These are phyloP conservation scores for Brasilioporus rufonigricans DNA, from an alignment of 768 basidiomycete species.

Conservation along the genomic window DNA sequence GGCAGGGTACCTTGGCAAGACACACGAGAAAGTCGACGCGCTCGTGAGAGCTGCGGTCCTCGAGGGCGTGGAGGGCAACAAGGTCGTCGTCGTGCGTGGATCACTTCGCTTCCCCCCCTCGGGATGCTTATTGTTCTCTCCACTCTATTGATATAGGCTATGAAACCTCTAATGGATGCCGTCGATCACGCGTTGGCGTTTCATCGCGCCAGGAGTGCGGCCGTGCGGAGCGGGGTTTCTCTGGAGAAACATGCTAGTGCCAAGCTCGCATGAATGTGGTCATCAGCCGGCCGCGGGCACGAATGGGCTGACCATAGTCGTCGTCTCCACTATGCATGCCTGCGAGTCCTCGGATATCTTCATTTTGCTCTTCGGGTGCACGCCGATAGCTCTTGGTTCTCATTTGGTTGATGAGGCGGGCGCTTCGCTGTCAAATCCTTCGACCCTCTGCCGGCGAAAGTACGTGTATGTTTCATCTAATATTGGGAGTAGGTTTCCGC, in stretches of 20 bases:
- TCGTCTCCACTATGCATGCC: not conserved
- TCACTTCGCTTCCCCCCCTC: not conserved
- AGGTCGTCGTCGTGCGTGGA: constrained; percentile 61
- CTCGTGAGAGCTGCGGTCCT: constrained; percentile 62
- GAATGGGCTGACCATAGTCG: not conserved
- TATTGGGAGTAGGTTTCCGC: not conserved
- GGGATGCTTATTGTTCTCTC: not conserved
- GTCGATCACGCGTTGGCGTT: constrained; percentile 71
- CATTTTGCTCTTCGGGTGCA: too few relatives aligned
- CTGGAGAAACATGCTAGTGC: not conserved
- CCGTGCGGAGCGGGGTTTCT: constrained; percentile 6
- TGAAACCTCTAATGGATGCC: constrained; percentile 72
- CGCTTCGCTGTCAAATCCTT: not conserved
- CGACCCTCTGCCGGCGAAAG: not conserved
- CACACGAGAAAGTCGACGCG: constrained; percentile 77
- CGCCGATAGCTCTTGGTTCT: not conserved
- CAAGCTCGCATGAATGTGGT: not conserved
- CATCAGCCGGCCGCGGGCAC: too few relatives aligned
- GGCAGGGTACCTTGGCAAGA: constrained; percentile 77
- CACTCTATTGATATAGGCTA: constrained; percentile 45
- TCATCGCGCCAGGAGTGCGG: constrained; percentile 40
- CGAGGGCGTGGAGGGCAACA: constrained; percentile 58
- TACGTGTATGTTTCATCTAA: constrained; percentile 8
- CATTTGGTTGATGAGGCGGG: not conserved
- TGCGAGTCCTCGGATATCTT: not conserved